Evolutionary conservation across 75 land plant genomes (phyloP), one percentile per base, ranked within the genome.

Genomic region (Gnetum montanum): DNA sequence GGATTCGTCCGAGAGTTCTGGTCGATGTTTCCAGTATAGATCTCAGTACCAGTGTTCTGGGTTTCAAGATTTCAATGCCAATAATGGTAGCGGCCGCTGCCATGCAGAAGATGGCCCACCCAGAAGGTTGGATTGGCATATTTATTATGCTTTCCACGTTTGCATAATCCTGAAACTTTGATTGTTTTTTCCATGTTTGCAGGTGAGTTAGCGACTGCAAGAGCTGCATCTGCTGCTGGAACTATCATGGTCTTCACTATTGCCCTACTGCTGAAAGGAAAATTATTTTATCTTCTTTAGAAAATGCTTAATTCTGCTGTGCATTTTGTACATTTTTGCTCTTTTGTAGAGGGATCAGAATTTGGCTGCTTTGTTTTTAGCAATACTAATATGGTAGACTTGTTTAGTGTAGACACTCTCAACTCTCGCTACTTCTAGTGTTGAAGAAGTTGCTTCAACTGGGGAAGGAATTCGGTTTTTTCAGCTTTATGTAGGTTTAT

Each of bases 11-110:
- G 24, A 82, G 92, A 15, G 79, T 91, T 26, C 78, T 91, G 18
- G 68, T 86, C 31, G 97, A 91, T 75, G 97, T 86, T 5, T 70
- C 74, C 30, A 72, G 62, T 43, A 86, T 91, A 12, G 92, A 91
- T 65, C 60, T 73, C 38, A 60, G 75, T 10, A 78, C 88, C 46
- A 83, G 80, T 45, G 72, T 87, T 0, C 57, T 91, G 78, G 97
- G 97, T 13, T 87, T 63, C 73, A 86, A 87, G 61, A 87, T 86
- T 47, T 81, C 97, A 29, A 91, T 86, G 97, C 92, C 97, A 22
- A 86, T 91, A 49, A 86, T 91, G 97, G 58, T 91, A 58, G 92
- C 97, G 46, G 93, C 97, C 8, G 83, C 97, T 23, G 92, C 97
- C 20, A 71, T 91, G 77, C 92, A 83, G 62, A 75, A 82, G 64